Evolutionary conservation across 305 asterid genomes (phyloP), one percentile per base, ranked within the genome.

Genomic region (Lippia alba): DNA sequence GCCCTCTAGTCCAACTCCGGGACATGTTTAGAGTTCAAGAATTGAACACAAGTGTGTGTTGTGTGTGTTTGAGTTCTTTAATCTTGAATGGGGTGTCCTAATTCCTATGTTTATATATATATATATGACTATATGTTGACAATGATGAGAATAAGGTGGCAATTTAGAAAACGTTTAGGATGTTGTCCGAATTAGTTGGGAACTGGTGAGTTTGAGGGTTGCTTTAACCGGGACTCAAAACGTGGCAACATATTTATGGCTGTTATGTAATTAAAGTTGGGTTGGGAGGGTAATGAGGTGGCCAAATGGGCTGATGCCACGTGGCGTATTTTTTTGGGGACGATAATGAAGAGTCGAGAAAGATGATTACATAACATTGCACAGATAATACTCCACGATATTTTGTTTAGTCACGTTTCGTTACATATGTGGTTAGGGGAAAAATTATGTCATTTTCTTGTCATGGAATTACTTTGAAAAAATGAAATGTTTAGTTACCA

Each of bases 1-100:
- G 85, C 61, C 98, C 96, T 79, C 97, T 84, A 7, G 71, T 86
- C 97, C 97, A 92, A 10, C 79, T 86, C 97, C 97, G 90, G 12
- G 78, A 79, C 98, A 84, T 91, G 83, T 91, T 62, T 57, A 30
- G 74, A 68, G 58, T 39, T 33, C 69, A 15, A 56, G 76, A 74
- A 76, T 46, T 74, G 75, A 69, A 64, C 12, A 41, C 30, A 24
- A 24, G 36, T 69, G 24, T 24, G 66, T 12, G 45, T 61, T 66
- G 46, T 44, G 34, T 70, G 59, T 62, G 63, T 51, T 39, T 15
- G 0, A 8, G 50, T 58, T 12, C 15, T 34, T 45, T 6, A 9
- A 45, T 77, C 30, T 77, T 82, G 76, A 70, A 71, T 49, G 62
- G 54, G 54, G 56, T 36, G 53, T 49, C 44, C 59, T 70, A 58